These are phyloP conservation scores for Termitomyces sp. DNA, from an alignment of 768 basidiomycete genomes.

Conservation along the genomic window DNA sequence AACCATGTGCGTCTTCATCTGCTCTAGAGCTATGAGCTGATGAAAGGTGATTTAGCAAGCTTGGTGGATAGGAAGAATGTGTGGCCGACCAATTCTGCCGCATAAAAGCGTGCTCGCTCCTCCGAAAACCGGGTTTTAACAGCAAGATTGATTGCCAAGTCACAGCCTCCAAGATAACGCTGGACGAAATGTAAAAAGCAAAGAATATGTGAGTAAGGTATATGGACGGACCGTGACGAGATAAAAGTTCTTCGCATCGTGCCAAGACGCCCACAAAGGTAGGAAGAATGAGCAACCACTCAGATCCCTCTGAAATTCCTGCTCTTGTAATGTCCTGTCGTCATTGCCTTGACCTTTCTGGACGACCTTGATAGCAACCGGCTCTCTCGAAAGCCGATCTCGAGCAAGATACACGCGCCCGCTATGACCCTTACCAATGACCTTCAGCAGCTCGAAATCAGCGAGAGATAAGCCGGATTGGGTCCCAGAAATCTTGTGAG, in stretches of 20 bases:
- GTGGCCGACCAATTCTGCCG: not conserved
- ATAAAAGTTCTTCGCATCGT: constrained; percentile 5
- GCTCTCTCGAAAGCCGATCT: not conserved
- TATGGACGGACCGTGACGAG: constrained; percentile 3
- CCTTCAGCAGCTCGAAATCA: constrained; percentile 3
- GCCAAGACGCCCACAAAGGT: constrained; percentile 5
- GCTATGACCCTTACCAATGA: not conserved
- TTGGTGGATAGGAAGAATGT: not conserved
- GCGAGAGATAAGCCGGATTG: not conserved
- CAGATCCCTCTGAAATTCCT: not conserved
- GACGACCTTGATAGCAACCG: constrained; percentile 8
- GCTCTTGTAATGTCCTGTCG: not conserved
- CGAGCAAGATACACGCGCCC: not conserved
- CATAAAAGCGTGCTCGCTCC: not conserved
- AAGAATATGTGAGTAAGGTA: not conserved
- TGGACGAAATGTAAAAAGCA: not conserved
- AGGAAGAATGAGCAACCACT: not conserved
- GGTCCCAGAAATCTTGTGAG: not conserved
- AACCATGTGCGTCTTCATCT: not conserved
- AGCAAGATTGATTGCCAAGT: constrained; percentile 1
- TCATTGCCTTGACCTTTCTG: not conserved
- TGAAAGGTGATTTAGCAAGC: not conserved
- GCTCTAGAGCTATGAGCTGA: constrained; percentile 34
- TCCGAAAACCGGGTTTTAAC: not conserved
- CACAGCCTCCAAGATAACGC: constrained; percentile 5